These are phyloP conservation scores for Cyamopsis tetragonoloba DNA, from an alignment of 306 rosid genomes.

Conservation along the genomic window DNA sequence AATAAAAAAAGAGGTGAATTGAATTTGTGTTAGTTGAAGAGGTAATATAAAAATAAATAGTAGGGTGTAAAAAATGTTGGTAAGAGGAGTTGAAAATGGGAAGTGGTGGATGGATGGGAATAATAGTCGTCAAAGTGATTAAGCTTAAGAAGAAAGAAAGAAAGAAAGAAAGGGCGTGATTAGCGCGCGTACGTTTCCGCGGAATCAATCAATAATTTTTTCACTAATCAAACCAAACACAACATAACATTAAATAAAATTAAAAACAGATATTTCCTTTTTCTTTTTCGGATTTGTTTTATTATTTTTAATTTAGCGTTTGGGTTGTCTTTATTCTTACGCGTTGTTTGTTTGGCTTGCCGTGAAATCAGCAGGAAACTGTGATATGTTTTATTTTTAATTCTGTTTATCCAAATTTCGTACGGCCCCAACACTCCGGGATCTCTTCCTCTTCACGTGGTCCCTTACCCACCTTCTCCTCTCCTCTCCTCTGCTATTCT, in stretches of 20 bases:
- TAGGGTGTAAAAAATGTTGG: slow-evolving; percentile 27
- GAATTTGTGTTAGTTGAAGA: background rate
- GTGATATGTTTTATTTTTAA: slow-evolving; percentile 32
- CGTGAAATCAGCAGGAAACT: slow-evolving; percentile 56
- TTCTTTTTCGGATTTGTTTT: background rate
- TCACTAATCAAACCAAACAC: background rate
- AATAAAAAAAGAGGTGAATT: background rate
- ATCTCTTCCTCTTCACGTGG: slow-evolving; percentile 21
- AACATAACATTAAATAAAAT: background rate
- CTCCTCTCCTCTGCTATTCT: background rate
- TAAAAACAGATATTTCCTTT: background rate
- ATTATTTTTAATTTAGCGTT: background rate
- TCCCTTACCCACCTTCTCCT: background rate
- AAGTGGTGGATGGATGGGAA: slow-evolving; percentile 19
- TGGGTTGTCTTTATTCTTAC: slow-evolving; percentile 27
- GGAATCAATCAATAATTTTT: slow-evolving; percentile 41
- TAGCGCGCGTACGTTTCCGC: slow-evolving; percentile 60
- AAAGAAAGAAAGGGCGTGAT: slow-evolving; percentile 73
- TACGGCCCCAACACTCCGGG: slow-evolving; percentile 27
- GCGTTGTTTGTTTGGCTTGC: slow-evolving; percentile 20
- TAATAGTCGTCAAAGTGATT: slow-evolving; percentile 31
- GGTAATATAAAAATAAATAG: slow-evolving; percentile 16
- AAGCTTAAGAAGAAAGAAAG: slow-evolving; percentile 39
- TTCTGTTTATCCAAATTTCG: slow-evolving; percentile 27
- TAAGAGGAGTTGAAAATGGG: slow-evolving; percentile 32